phyloP scores from a whole-genome alignment of 2,329 filamentous ascomycete species.

The Cercospora zeina region DNA sequence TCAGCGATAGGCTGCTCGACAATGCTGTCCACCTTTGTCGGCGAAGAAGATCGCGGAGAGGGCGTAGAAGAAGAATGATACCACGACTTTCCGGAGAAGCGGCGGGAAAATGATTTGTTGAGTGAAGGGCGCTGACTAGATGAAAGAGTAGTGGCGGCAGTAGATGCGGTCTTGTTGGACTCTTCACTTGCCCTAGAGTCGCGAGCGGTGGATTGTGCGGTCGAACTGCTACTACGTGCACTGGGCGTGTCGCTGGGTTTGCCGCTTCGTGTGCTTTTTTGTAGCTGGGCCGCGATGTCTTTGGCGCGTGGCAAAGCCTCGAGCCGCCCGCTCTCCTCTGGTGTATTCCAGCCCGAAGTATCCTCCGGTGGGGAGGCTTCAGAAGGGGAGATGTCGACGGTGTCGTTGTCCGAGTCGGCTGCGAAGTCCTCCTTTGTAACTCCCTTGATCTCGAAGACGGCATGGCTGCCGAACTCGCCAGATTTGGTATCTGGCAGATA shows the following conservation, averaged over 20 bases:
- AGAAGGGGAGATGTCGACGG: conserved; percentile 35
- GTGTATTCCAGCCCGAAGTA: conserved; percentile 50
- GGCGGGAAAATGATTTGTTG: conserved; percentile 34
- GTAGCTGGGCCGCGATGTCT: conserved; percentile 37
- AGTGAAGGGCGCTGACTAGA: conserved; percentile 29
- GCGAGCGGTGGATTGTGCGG: conserved; percentile 27
- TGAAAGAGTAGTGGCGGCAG: conserved; percentile 28
- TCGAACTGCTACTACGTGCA: conserved; percentile 29
- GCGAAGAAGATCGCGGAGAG: conserved; percentile 38
- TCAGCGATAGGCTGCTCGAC: conserved; percentile 19
- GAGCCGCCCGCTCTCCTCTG: conserved; percentile 42
- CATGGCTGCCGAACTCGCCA: conserved; percentile 32
- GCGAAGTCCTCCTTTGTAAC: conserved; percentile 19
- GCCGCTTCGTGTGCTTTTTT: conserved; percentile 31
- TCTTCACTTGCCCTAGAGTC: conserved; percentile 31
- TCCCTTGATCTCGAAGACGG: conserved; percentile 47
- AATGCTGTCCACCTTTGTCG: conserved; percentile 31
- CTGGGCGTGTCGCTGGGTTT: conserved; percentile 24
- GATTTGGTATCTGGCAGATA: conserved; percentile 49
- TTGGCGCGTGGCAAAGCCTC: conserved; percentile 33
- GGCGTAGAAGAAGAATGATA: conserved; percentile 33
- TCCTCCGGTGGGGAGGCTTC: conserved; percentile 42
- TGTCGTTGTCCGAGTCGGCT: conserved; percentile 28
- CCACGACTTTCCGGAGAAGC: conserved; percentile 36
- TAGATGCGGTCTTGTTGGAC: conserved; percentile 30